Percentiles rank a stretch among this genome's conserved stretches.
Conservation (phyloP, 1,284 basidiomycete genomes). For the Puccinia horiana region DNA sequence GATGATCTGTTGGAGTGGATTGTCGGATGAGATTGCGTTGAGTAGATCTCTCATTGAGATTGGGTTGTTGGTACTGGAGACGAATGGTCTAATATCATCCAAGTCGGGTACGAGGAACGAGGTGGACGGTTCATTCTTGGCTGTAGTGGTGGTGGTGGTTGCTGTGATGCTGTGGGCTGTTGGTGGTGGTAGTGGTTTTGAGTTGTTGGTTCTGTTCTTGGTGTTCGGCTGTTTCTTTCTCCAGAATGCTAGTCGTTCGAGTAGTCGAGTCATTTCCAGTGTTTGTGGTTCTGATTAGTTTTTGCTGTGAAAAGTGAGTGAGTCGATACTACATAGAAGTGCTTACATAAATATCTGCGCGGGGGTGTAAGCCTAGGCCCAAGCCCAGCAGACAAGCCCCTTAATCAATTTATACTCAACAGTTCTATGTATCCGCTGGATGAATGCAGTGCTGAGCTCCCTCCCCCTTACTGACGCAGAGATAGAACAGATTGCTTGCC, state of each 20-base stretch:
- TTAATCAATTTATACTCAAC: too few relatives aligned
- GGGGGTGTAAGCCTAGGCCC: too few relatives aligned
- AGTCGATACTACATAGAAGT: too few relatives aligned
- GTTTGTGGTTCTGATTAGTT: neutral
- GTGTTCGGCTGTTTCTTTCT: neutral
- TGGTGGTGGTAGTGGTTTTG: neutral
- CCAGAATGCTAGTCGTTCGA: slow-evolving; percentile 24
- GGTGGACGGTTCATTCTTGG: neutral
- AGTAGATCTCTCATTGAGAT: slow-evolving; percentile 34
- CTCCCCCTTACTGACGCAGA: too few relatives aligned
- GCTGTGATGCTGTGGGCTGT: neutral
- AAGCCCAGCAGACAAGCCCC: too few relatives aligned
- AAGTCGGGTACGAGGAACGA: slow-evolving; percentile 24
- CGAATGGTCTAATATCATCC: slow-evolving; percentile 29
- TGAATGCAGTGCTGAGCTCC: too few relatives aligned
- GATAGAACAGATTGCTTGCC: too few relatives aligned
- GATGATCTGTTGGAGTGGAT: slow-evolving; percentile 2
- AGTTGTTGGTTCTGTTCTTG: neutral
- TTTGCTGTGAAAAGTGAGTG: neutral
- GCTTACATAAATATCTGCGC: too few relatives aligned
- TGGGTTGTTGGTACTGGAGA: neutral
- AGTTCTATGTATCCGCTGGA: too few relatives aligned
- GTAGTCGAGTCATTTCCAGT: slow-evolving; percentile 6
- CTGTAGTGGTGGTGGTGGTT: neutral
- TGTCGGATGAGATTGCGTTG: slow-evolving; percentile 6